Base-by-base conservation (phyloP, 2,329 filamentous ascomycete species). In the Parafenestella ontariensis region DNA sequence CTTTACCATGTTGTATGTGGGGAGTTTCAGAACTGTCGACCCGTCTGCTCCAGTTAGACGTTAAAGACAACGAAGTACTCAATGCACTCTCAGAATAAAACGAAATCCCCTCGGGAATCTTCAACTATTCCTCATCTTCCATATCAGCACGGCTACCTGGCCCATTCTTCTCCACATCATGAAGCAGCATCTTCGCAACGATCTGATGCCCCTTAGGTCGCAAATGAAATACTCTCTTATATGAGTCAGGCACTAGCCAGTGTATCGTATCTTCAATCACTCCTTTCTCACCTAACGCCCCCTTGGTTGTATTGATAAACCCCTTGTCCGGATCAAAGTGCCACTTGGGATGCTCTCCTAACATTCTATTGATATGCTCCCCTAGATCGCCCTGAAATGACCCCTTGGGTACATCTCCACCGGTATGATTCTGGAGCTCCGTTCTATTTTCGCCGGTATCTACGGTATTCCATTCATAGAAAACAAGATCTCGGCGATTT, bases 391-490 rank as follows among this genome's bases (percentile, higher is more conserved):
- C 58, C 46, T 73, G 65, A 21, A 71, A 73, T 0, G 58, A 65
- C 0, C 64, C 66, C 36, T 34, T 58, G 5, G 63, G 65, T 5
- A 71, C 69, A 31, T 59, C 59, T 26, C 60, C 66, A 9, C 67
- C 64, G 1, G 66, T 66, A 5, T 34, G 28, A 21, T 60, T 59
- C 18, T 58, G 46, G n/a, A 71, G 10, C n/a, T 36, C 54, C 0
- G 59, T 64, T 1, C 36, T 42, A 23, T 71, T 65, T 28, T 70
- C 70, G 1, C 61, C 65, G 1, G 17, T n/a, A 39, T 73, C 70
- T 1, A 68, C 56, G 1, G 69, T 74, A 21, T 64, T 55, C 69
- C 70, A 73, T 31, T 74, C 70, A 43, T 70, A 74, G 44, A 73
- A 74, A 7, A 50, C 51, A 3, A 74, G 54, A 3, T 45, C 69